These are phyloP conservation scores for Hypocrella siamensis DNA, from an alignment of 2,329 filamentous ascomycete species.

Conservation along the genomic window DNA sequence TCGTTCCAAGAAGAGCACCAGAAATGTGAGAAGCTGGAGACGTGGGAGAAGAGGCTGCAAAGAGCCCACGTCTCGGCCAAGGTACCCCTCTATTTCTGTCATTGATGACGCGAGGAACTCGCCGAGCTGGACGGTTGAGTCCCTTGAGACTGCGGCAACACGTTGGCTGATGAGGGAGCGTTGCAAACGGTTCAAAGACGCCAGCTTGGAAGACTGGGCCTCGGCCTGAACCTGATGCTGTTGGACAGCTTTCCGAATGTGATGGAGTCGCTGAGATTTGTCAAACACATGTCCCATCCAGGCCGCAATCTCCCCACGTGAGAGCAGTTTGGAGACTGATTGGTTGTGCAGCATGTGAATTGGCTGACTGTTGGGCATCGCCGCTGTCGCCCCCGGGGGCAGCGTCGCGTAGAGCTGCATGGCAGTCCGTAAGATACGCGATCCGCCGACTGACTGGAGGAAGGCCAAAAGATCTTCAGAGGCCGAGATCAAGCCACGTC, in stretches of 20 bases:
- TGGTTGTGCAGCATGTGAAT: conserved; percentile 45
- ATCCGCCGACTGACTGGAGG: conserved; percentile 16
- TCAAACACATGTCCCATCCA: conserved; percentile 41
- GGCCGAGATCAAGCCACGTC: conserved; percentile 3
- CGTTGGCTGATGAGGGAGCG: conserved; percentile 39
- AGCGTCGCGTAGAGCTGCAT: conserved; percentile 19
- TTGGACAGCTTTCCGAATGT: conserved; percentile 24
- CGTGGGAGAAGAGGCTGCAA: conserved; percentile 2
- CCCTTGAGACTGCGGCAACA: conserved; percentile 40
- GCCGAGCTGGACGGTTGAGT: conserved; percentile 40
- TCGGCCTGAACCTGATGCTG: conserved; percentile 18
- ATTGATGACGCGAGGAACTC: conserved; percentile 32
- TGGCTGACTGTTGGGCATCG: conserved; percentile 28
- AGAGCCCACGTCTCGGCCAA: conserved; percentile 17
- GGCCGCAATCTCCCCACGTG: conserved; percentile 16
- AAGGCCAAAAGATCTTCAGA: conserved; percentile 14
- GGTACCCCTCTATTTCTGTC: conserved; percentile 24
- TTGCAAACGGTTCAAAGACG: conserved; percentile 42
- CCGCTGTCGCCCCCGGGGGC: conserved; percentile 9
- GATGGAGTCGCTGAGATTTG: conserved; percentile 26
- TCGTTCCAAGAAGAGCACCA: conserved; percentile 39
- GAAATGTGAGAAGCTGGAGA: conserved; percentile 14
- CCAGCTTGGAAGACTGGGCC: conserved; percentile 31
- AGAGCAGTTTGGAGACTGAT: conserved; percentile 30
- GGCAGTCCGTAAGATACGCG: conserved; percentile 15